Conservation (phyloP, 108 stramenopile genomes). For the Seminavis robusta region DNA sequence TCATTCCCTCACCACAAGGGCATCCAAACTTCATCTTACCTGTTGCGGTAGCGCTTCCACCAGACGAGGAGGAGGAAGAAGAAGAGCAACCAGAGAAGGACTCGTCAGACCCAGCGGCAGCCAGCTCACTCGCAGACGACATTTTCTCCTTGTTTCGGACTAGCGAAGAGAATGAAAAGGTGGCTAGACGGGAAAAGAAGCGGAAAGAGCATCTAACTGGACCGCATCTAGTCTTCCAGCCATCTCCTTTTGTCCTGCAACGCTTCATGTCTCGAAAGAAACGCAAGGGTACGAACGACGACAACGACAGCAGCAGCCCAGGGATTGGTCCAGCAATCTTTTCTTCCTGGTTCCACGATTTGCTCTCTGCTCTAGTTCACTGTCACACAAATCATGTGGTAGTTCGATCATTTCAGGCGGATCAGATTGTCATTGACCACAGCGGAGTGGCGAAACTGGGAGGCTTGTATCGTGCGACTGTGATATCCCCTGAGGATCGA, state of each 20-base stretch:
- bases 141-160: constrained; percentile 66
- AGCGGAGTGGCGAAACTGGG: constrained; percentile 72
- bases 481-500: constrained; percentile 46
- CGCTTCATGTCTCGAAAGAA: constrained; percentile 52
- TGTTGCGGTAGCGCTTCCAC: constrained; percentile 65
- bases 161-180: constrained; percentile 59
- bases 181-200: constrained; percentile 47
- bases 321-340: constrained; percentile 40
- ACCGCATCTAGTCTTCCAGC: constrained; percentile 72
- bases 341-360: constrained; percentile 71
- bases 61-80: constrained; percentile 18
- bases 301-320: neutral
- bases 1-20: constrained; percentile 74
- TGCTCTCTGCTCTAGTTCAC: constrained; percentile 71
- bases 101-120: neutral
- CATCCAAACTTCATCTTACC: constrained; percentile 87
- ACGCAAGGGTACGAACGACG: constrained; percentile 22
- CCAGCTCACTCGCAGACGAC: constrained; percentile 35
- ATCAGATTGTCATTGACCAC: constrained; percentile 77
- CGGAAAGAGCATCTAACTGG: constrained; percentile 43
- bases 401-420: constrained; percentile 62
- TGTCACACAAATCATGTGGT: constrained; percentile 79
- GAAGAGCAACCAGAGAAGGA: no score
- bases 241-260: constrained; percentile 75
- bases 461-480: constrained; percentile 67